Conservation (phyloP, 2,329 filamentous ascomycete species). For the Gyromitra esculenta region DNA sequence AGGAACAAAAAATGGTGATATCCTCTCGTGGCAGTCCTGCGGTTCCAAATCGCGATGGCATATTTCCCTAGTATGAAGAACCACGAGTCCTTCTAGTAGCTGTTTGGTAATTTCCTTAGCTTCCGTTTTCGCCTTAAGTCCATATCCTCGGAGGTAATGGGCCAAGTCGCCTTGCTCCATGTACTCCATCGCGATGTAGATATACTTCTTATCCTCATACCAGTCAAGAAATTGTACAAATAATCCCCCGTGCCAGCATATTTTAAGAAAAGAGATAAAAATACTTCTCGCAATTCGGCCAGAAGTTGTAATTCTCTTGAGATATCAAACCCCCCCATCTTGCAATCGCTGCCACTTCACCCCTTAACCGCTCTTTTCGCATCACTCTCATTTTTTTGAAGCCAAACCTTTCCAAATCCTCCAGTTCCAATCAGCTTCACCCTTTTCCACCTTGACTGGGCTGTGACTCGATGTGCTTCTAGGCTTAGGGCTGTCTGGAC, state of each 20-base stretch:
- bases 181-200: conserved; percentile 26
- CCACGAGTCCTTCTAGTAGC: conserved; percentile 1
- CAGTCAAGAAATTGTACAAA: conserved; percentile 24
- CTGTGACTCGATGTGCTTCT: neutral
- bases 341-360: neutral
- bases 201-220: conserved; percentile 18
- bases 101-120: conserved; percentile 16
- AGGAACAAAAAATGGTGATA: neutral
- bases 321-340: neutral
- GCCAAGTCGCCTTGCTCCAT: conserved; percentile 9
- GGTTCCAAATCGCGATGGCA: conserved; percentile 23
- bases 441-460: neutral
- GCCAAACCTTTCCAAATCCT: neutral
- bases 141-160: neutral
- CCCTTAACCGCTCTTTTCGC: neutral
- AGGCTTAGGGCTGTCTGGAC: neutral
- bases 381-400: neutral
- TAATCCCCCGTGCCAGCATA: neutral
- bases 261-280: neutral
- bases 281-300: neutral
- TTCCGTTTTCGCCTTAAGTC: neutral
- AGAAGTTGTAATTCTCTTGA: neutral
- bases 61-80: neutral
- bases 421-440: neutral
- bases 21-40: neutral